A percentile compares a stretch with the other conserved stretches of the same genome.
phyloP scores from a whole-genome alignment of 2,329 filamentous ascomycete genomes.

The Fusarium chaquense region DNA sequence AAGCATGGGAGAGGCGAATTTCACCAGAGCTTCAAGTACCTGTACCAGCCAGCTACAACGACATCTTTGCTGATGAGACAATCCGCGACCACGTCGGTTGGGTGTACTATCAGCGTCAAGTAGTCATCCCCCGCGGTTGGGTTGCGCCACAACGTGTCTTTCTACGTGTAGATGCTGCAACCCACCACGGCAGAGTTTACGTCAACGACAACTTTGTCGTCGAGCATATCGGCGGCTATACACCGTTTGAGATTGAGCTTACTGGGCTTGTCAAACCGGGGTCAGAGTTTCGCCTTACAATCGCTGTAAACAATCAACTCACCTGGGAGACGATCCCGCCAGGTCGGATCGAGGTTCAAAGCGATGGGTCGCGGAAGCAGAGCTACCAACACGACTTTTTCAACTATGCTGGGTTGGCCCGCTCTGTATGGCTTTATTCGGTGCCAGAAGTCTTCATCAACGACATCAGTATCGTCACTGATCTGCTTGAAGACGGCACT shows the following conservation, averaged over 20 bases:
- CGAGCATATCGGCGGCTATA: background rate
- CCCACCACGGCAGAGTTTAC: background rate
- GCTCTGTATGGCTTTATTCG: background rate
- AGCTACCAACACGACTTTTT: background rate
- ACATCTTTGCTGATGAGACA: background rate
- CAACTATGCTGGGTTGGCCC: background rate
- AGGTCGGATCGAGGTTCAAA: background rate
- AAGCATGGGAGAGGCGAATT: background rate
- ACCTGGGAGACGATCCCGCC: background rate
- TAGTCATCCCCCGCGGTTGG: background rate
- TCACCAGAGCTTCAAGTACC: background rate
- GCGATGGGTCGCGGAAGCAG: background rate
- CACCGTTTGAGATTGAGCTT: background rate
- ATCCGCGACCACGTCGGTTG: background rate
- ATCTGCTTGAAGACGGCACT: background rate
- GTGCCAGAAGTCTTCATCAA: background rate
- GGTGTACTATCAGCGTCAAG: background rate
- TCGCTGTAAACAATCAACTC: background rate
- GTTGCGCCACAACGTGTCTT: background rate
- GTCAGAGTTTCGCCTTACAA: background rate
- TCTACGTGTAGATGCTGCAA: background rate
- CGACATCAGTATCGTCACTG: background rate
- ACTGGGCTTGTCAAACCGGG: background rate
- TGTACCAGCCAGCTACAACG: background rate
- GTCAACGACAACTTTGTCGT: background rate